A percentile compares a stretch with the other conserved stretches of the same genome.
Conservation (phyloP, 371 early-diverging fungal species). For the Syncephalis fuscata region DNA sequence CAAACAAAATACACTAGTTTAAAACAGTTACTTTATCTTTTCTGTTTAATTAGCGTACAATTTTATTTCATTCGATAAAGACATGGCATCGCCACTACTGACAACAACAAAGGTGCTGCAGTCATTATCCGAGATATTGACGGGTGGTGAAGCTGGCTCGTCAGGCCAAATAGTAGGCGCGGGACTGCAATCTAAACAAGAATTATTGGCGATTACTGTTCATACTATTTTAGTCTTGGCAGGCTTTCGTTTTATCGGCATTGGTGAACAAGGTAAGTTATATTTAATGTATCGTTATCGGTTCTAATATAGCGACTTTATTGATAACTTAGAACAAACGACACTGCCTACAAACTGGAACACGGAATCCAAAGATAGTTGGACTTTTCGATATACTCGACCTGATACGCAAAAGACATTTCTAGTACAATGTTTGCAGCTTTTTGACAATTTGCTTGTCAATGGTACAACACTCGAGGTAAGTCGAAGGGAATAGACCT, state of each 20-base stretch:
- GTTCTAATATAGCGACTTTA: not conserved
- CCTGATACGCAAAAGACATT: conserved; percentile 50
- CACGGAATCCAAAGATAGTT: conserved; percentile 13
- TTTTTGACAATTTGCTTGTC: conserved; percentile 40
- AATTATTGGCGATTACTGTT: not conserved
- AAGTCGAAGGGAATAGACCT: not conserved
- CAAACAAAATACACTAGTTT: too few species aligned
- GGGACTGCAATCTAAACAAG: too few species aligned
- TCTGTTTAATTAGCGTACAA: too few species aligned
- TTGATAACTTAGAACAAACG: not conserved
- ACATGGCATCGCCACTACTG: too few species aligned
- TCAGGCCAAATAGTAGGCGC: too few species aligned
- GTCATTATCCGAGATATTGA: too few species aligned
- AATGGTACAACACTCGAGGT: conserved; percentile 50
- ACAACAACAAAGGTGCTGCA: too few species aligned
- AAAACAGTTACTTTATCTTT: too few species aligned
- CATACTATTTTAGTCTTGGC: conserved; percentile 1
- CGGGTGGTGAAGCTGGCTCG: too few species aligned
- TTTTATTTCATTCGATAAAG: too few species aligned
- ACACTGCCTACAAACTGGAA: conserved; percentile 7
- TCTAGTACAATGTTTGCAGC: conserved; percentile 42
- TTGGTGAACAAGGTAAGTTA: not conserved
- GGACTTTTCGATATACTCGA: conserved; percentile 49
- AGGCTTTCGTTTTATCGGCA: not conserved
- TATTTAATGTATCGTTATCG: not conserved